These are phyloP conservation scores for Eustoma russellianum DNA, from an alignment of 257 asterid genomes.

Conservation along the genomic window DNA sequence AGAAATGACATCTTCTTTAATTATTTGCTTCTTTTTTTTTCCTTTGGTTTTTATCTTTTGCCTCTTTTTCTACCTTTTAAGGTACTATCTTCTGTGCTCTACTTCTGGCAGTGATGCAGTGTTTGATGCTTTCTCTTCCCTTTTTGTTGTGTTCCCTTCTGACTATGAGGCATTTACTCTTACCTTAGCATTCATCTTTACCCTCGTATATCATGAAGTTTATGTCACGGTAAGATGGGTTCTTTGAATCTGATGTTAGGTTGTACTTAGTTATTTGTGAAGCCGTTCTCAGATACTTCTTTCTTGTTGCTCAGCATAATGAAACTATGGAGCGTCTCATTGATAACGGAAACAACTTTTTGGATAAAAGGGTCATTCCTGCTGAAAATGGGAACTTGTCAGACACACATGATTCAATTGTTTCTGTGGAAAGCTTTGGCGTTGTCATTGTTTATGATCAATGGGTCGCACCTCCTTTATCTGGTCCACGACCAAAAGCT, in stretches of 20 bases:
- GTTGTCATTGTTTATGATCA: slow-evolving; percentile 70
- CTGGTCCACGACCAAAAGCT: slow-evolving; percentile 66
- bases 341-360: slow-evolving; percentile 43
- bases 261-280: not conserved
- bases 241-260: slow-evolving; percentile 5
- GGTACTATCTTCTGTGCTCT: too few species aligned
- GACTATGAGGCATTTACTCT: too few species aligned
- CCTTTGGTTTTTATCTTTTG: too few species aligned
- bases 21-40: too few species aligned
- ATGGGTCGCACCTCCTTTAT: slow-evolving; percentile 74
- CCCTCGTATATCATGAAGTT: too few species aligned
- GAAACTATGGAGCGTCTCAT: slow-evolving; percentile 35
- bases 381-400: slow-evolving; percentile 59
- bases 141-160: too few species aligned
- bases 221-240: too few species aligned
- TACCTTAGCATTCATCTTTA: too few species aligned
- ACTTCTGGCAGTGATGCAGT: too few species aligned
- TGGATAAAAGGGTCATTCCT: slow-evolving; percentile 50
- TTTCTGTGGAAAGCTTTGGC: slow-evolving; percentile 54
- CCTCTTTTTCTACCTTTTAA: too few species aligned
- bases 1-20: too few species aligned
- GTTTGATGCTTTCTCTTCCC: too few species aligned
- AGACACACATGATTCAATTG: slow-evolving; percentile 76
- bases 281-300: slow-evolving; percentile 3
- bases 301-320: slow-evolving; percentile 43